Evolutionary conservation across 208 protist species (phyloP).

Genomic region (Acanthamoeba culbertsoni): DNA sequence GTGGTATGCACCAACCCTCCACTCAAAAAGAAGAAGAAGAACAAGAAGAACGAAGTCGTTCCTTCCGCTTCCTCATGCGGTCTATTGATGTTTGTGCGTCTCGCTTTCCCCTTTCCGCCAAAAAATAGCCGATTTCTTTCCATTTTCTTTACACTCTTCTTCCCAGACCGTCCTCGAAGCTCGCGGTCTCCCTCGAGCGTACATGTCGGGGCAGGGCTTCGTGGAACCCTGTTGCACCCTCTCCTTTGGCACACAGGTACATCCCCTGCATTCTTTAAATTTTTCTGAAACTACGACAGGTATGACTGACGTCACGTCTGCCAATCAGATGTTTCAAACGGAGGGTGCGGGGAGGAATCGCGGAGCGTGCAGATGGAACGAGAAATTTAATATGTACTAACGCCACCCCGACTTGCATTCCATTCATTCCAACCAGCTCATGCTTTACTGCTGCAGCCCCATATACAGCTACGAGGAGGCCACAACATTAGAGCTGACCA

Average conservation of each 20-base stretch:
- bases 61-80: not conserved
- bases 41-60: conserved; percentile 19
- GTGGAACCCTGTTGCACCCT: conserved; percentile 38
- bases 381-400: conserved; percentile 23
- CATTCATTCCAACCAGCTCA: not conserved
- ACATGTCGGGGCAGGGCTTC: conserved; percentile 1
- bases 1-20: conserved; percentile 34
- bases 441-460: not conserved
- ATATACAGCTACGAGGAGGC: conserved; percentile 11
- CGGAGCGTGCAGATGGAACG: conserved; percentile 2
- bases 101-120: not conserved
- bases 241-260: not conserved
- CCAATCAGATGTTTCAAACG: not conserved
- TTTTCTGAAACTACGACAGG: not conserved
- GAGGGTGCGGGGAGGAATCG: not conserved
- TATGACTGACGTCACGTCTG: no score
- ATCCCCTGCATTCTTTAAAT: not conserved
- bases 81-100: not conserved
- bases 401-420: not conserved
- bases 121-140: not conserved
- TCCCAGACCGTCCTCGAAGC: not conserved
- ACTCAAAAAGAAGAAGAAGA: conserved; percentile 40
- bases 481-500: not conserved
- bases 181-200: not conserved
- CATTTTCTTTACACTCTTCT: not conserved